These are phyloP conservation scores for Aspergillus campestris DNA, from an alignment of 495 filamentous ascomycete species.

Conservation along the genomic window DNA sequence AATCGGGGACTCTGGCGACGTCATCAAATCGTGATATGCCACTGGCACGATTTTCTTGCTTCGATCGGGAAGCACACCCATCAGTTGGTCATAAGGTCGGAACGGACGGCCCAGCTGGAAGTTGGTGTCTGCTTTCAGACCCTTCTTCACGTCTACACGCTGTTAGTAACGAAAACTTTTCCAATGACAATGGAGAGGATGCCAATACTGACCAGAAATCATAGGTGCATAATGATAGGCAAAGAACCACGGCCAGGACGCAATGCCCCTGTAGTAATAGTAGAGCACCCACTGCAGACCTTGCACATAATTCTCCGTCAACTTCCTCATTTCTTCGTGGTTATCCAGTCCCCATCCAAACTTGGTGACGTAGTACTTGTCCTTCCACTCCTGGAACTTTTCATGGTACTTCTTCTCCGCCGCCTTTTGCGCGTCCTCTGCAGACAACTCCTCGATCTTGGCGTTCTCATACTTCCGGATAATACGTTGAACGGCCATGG, in stretches of 20 bases:
- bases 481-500: slow-evolving; percentile 72
- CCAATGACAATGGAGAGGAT: not conserved
- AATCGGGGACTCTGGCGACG: slow-evolving; percentile 81
- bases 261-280: slow-evolving; percentile 96
- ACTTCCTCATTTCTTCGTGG: slow-evolving; percentile 67
- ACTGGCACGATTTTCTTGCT: slow-evolving; percentile 90
- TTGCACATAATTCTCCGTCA: slow-evolving; percentile 95
- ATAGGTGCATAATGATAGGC: slow-evolving; percentile 93
- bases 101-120: slow-evolving; percentile 94
- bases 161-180: slow-evolving; percentile 1
- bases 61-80: slow-evolving; percentile 95
- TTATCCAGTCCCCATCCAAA: slow-evolving; percentile 85
- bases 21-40: slow-evolving; percentile 91
- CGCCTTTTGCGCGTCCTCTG: slow-evolving; percentile 66
- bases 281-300: slow-evolving; percentile 97
- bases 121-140: slow-evolving; percentile 76
- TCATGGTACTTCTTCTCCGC: slow-evolving; percentile 76
- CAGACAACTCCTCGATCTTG: slow-evolving; percentile 68
- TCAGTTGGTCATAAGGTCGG: slow-evolving; percentile 89
- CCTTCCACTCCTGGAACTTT: slow-evolving; percentile 86
- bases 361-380: slow-evolving; percentile 83
- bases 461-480: slow-evolving; percentile 86
- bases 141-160: slow-evolving; percentile 70
- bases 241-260: slow-evolving; percentile 98
- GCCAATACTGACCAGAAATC: slow-evolving; percentile 61